These are phyloP conservation scores for Ammopiptanthus mongolicus DNA, from an alignment of 306 rosid genomes.

Conservation along the genomic window DNA sequence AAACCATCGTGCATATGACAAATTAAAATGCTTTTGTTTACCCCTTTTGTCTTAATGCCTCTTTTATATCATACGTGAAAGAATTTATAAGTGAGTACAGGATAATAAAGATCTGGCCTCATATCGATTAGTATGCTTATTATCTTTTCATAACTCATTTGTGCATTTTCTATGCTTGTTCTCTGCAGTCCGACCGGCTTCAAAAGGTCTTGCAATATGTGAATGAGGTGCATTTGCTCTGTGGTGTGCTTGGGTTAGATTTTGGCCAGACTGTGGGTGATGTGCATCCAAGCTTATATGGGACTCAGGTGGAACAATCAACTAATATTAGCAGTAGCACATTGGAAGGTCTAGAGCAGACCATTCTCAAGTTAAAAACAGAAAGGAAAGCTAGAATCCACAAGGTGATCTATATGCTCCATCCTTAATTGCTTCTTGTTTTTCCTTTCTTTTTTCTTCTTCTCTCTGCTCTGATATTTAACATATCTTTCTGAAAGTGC, in stretches of 20 bases:
- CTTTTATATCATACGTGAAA: neutral
- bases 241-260: conserved; percentile 84
- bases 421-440: neutral
- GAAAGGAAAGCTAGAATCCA: conserved; percentile 69
- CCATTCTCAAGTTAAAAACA: conserved; percentile 59
- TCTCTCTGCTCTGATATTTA: neutral
- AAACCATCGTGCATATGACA: neutral
- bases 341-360: conserved; percentile 81
- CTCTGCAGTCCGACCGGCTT: conserved; percentile 81
- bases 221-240: conserved; percentile 87
- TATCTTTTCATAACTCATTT: neutral
- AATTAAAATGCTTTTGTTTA: neutral
- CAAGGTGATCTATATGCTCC: conserved; percentile 46
- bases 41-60: neutral
- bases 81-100: neutral
- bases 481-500: conserved; percentile 31
- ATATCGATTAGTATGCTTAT: neutral
- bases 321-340: conserved; percentile 86
- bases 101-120: neutral
- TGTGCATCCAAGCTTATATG: conserved; percentile 90
- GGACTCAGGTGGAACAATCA: conserved; percentile 60
- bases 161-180: conserved; percentile 4
- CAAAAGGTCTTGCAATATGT: conserved; percentile 80
- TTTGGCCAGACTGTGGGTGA: conserved; percentile 78
- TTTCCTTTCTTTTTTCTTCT: neutral